These are phyloP conservation scores for Aspergillus mulundensis DNA, from an alignment of 495 filamentous ascomycete species.

Conservation along the genomic window DNA sequence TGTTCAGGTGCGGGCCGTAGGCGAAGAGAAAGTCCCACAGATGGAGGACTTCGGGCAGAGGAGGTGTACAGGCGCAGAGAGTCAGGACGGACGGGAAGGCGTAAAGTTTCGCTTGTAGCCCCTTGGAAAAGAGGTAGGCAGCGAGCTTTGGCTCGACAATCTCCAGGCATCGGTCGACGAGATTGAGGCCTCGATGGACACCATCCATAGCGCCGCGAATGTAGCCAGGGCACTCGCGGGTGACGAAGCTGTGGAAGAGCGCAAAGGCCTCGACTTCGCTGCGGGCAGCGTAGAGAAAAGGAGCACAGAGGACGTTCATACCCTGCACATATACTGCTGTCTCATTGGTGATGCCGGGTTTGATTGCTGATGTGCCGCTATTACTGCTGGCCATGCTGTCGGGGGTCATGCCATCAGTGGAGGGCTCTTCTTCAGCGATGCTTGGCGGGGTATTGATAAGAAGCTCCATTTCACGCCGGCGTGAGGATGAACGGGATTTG, in stretches of 20 bases:
- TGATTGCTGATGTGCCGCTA: constrained; percentile 2
- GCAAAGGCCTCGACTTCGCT: constrained; percentile 94
- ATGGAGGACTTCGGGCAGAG: constrained; percentile 85
- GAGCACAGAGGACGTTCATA: constrained; percentile 99
- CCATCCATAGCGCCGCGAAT: constrained; percentile 96
- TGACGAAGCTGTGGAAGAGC: constrained; percentile 85
- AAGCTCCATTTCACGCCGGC: constrained; percentile 37
- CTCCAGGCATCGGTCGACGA: constrained; percentile 86
- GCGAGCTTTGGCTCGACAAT: constrained; percentile 90
- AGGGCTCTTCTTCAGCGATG: constrained; percentile 43
- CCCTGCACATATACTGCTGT: constrained; percentile 92
- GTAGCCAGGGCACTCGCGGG: constrained; percentile 86
- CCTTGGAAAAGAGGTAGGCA: constrained; percentile 74
- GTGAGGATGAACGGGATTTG: constrained; percentile 36
- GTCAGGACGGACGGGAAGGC: constrained; percentile 97
- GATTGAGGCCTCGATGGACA: constrained; percentile 82
- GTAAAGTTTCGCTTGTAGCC: constrained; percentile 87
- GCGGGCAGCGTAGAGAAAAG: constrained; percentile 90
- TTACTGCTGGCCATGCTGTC: constrained; percentile 44
- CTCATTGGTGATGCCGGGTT: constrained; percentile 41
- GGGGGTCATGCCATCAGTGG: constrained; percentile 16
- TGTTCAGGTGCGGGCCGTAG: constrained; percentile 90
- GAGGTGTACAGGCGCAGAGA: constrained; percentile 94
- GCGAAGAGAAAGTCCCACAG: constrained; percentile 99
- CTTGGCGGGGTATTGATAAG: constrained; percentile 41